Conservation (phyloP, 1,284 basidiomycete genomes). For the Papiliotrema flavescens region DNA sequence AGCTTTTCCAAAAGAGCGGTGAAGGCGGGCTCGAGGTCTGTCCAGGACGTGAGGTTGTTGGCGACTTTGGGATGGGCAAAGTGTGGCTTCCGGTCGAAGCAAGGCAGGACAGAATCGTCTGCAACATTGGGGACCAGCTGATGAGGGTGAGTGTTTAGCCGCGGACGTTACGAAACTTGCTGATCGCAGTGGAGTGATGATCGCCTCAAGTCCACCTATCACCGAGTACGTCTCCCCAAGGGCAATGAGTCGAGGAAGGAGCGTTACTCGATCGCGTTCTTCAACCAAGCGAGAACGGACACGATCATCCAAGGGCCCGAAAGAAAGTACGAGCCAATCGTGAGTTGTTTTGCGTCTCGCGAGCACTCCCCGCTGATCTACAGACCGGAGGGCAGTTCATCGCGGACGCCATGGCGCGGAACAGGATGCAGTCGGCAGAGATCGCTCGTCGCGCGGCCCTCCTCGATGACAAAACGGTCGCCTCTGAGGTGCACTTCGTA, state of each 20-base stretch:
- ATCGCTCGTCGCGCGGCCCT: conserved; percentile 18
- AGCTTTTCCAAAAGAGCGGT: conserved; percentile 35
- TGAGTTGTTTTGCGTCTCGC: conserved; percentile 8
- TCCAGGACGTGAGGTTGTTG: conserved; percentile 33
- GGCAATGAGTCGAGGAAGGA: conserved; percentile 20
- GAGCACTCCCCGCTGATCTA: neutral
- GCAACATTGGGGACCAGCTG: conserved; percentile 39
- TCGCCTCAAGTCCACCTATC: conserved; percentile 33
- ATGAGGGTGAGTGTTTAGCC: conserved; percentile 22
- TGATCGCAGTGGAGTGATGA: conserved; percentile 30
- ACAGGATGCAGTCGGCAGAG: conserved; percentile 33
- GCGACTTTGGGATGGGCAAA: conserved; percentile 33
- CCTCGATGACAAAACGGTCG: conserved; percentile 15
- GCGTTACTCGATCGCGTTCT: conserved; percentile 34
- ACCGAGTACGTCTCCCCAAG: conserved; percentile 31
- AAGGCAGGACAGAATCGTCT: conserved; percentile 30
- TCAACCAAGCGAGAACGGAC: conserved; percentile 32
- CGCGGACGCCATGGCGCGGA: conserved; percentile 25
- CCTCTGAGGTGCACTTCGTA: conserved; percentile 26
- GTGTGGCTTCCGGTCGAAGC: conserved; percentile 31
- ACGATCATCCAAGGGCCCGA: conserved; percentile 30
- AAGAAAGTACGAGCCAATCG: conserved; percentile 31
- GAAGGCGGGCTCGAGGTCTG: conserved; percentile 38
- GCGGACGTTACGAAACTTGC: no score
- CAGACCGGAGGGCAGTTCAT: conserved; percentile 35